These are phyloP conservation scores for Margaritispora aquatica DNA, from an alignment of 495 filamentous ascomycete species.

Conservation along the genomic window DNA sequence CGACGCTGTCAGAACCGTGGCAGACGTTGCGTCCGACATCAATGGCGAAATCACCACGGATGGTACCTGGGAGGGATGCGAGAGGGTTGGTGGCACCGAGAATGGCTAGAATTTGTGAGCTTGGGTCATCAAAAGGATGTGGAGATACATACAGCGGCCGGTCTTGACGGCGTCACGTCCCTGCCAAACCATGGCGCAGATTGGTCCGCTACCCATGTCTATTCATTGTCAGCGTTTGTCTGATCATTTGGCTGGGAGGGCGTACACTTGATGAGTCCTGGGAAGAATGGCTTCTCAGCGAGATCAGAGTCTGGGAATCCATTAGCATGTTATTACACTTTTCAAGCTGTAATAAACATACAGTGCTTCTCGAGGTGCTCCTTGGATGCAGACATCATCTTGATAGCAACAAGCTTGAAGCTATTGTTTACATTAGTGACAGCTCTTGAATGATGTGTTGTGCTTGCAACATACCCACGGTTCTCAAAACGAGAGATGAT, in stretches of 20 bases:
- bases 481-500: conserved; percentile 97
- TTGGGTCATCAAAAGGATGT: not conserved
- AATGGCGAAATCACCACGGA: conserved; percentile 61
- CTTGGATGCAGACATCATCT: conserved; percentile 80
- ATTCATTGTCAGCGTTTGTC: conserved; percentile 26
- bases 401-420: conserved; percentile 98
- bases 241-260: not conserved
- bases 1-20: conserved; percentile 97
- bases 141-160: conserved; percentile 63
- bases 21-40: conserved; percentile 98
- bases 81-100: conserved; percentile 98
- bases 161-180: conserved; percentile 97
- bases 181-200: conserved; percentile 99
- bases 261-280: conserved; percentile 79
- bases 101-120: conserved; percentile 47
- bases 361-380: conserved; percentile 97
- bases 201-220: conserved; percentile 97
- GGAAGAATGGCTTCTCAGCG: conserved; percentile 91
- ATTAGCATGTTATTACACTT: conserved; percentile 19
- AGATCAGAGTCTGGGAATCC: conserved; percentile 70
- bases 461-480: conserved; percentile 58
- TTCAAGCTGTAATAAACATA: conserved; percentile 27
- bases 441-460: conserved; percentile 5
- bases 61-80: conserved; percentile 88
- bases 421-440: conserved; percentile 35